Base-by-base conservation (phyloP, 257 asterid species). In the Forsythia suspensa region DNA sequence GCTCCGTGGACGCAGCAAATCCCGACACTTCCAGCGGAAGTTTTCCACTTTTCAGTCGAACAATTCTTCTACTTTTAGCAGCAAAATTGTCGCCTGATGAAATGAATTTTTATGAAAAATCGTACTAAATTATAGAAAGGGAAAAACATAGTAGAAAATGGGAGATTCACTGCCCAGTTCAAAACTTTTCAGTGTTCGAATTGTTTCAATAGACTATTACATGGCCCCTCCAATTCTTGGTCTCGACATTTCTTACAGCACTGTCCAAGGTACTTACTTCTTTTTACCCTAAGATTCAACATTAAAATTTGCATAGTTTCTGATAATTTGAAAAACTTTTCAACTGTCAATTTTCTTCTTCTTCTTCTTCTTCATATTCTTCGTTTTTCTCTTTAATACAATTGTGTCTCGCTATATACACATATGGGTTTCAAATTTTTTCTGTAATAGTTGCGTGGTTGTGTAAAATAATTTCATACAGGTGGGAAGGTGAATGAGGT, bases 401-500 rank as follows among this genome's bases (percentile, higher is more conserved):
- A 21, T 29, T 24, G 39, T 29, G 3, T 29, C 6, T 8, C 11
- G 24, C 29, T 55, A 18, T 63, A 29, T 24, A 16, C 16, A 63
- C 5, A 63, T 59, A 21, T 77, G 74, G 61, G 67, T 37, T 67
- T 29, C 37, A 3, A n/a, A 0, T 24, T 69, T 66, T 76, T 38
- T 46, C 9, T 3, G 71, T 66, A 40, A 46, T 10, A 29, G 12
- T 65, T 71, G 16, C 68, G 76, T 46, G 72, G 24, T 67, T 72
- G 61, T 61, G 71, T 57, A 46, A 72, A 73, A 42, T 76, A 51
- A 36, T 75, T 41, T 0, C 59, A 39, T 80, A 69, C 86, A 92
- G 98, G 99, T 79, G 99, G 96, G 88, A 91, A 91, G 83, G 98
- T 91, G 85, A 90, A 85, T 80, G 96, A 93, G 82, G 97, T 95